Base-by-base conservation (phyloP, 257 asterid genomes). In the Handroanthus guayacan region DNA sequence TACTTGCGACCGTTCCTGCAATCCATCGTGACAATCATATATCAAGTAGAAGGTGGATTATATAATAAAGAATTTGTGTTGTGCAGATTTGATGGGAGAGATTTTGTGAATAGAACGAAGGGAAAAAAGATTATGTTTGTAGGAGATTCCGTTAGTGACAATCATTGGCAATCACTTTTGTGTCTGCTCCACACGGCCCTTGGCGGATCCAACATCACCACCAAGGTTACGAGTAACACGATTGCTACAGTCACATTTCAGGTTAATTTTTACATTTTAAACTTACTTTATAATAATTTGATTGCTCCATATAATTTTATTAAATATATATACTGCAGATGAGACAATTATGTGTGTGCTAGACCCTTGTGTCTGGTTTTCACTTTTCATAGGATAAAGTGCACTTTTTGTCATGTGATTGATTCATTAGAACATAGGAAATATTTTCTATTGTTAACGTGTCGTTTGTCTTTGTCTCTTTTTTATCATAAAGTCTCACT, bases 81-180 rank as follows among this genome's bases (percentile, higher is more conserved):
- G 17, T 14, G 67, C 80, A 89, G 97, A 79, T 90, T 89, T 81
- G 85, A 90, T 77, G 92, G 84, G 0, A 12, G 16, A 38, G 78
- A 84, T 14, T 87, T 90, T n/a, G 45, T 90, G 72, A 72, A 14
- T 56, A 89, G 80, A 72, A 66, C 84, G 80, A 87, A 52, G 82
- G 92, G 92, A 0, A 88, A 90, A 67, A 83, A 77, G 16, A 85
- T 90, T 0, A 84, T 90, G 92, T 90, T 85, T 17, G 41, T 90
- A 16, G 96, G 96, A 56, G 96, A 90, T 65, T 90, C 96, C 4
- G 81, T 90, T 57, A 90, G 94, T 78, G 72, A 58, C 0, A 86
- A 90, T 75, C 89, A 87, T 0, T 86, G 84, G 85, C 77, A 76
- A 54, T 90, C 96, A 50, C 78, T 88, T 9, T n/a, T 86, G 7